phyloP scores from a whole-genome alignment of 345 rosid species.

The Gossypium herbaceum region DNA sequence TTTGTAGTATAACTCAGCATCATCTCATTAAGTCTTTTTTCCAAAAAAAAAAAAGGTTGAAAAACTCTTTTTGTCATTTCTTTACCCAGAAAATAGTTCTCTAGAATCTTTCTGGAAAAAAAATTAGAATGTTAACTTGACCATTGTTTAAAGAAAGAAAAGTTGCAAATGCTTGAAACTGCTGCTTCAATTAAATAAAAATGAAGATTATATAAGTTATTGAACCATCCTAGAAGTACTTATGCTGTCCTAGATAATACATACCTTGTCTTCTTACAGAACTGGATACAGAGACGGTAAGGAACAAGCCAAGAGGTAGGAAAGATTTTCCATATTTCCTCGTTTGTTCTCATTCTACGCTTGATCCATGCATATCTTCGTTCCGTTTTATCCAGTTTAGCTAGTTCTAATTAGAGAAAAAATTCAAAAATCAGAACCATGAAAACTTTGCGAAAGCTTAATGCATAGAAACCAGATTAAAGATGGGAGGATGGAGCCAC shows the following conservation, averaged over 20 bases:
- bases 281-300: conserved; percentile 86
- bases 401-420: conserved; percentile 39
- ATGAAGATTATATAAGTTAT: conserved; percentile 2
- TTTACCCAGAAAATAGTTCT: neutral
- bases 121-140: neutral
- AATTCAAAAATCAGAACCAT: neutral
- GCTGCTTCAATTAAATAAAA: conserved; percentile 1
- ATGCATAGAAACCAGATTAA: conserved; percentile 7
- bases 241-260: neutral
- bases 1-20: neutral
- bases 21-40: neutral
- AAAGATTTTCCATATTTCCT: conserved; percentile 95
- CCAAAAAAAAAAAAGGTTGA: neutral
- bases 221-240: neutral
- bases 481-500: conserved; percentile 19
- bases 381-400: conserved; percentile 95
- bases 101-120: neutral
- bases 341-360: conserved; percentile 92
- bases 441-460: neutral
- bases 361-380: conserved; percentile 97
- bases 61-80: neutral
- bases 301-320: conserved; percentile 98
- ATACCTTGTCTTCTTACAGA: conserved; percentile 95
- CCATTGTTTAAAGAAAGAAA: neutral
- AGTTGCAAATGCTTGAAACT: neutral